Conservation (phyloP, 352 stramenopile genomes). For the Globisporangium heterothallicum region DNA sequence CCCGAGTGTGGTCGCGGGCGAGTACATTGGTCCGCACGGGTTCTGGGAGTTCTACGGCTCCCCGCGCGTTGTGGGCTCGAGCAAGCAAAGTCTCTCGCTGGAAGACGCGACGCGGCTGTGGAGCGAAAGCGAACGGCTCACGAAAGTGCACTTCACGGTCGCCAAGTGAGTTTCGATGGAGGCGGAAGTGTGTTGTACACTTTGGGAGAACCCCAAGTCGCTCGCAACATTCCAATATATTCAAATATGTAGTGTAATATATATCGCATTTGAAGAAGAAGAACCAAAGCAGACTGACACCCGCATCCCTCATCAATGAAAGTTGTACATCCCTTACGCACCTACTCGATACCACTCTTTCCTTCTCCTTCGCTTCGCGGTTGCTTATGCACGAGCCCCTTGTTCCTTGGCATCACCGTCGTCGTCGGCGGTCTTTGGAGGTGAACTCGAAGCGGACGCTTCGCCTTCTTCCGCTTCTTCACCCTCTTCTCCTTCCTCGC, state of each 20-base stretch:
- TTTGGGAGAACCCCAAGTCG: too few species aligned
- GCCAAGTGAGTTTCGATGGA: not conserved
- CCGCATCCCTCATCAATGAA: too few species aligned
- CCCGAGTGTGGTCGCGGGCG: slow-evolving; percentile 28
- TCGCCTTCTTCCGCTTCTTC: not conserved
- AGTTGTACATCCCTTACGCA: not conserved
- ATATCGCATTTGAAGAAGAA: slow-evolving; percentile 1
- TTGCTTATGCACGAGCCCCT: too few species aligned
- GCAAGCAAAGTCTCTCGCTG: slow-evolving; percentile 36
- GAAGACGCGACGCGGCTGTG: slow-evolving; percentile 26
- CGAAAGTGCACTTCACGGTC: slow-evolving; percentile 20
- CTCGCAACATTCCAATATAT: too few species aligned
- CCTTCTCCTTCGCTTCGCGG: not conserved
- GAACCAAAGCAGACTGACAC: not conserved
- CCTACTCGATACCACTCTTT: not conserved
- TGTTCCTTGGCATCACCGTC: not conserved
- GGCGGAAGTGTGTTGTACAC: not conserved
- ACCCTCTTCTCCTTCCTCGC: not conserved
- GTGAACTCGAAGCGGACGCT: not conserved
- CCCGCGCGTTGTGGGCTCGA: slow-evolving; percentile 42
- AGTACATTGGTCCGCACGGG: slow-evolving; percentile 56
- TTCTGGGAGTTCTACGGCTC: slow-evolving; percentile 59
- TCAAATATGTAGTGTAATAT: not conserved
- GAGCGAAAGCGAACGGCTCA: slow-evolving; percentile 26
- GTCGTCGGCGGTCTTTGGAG: slow-evolving; percentile 5